A percentile compares a stretch with the other conserved stretches of the same genome.
These are phyloP conservation scores for Vanrija pseudolonga DNA, from an alignment of 1,284 basidiomycete species.

Conservation along the genomic window DNA sequence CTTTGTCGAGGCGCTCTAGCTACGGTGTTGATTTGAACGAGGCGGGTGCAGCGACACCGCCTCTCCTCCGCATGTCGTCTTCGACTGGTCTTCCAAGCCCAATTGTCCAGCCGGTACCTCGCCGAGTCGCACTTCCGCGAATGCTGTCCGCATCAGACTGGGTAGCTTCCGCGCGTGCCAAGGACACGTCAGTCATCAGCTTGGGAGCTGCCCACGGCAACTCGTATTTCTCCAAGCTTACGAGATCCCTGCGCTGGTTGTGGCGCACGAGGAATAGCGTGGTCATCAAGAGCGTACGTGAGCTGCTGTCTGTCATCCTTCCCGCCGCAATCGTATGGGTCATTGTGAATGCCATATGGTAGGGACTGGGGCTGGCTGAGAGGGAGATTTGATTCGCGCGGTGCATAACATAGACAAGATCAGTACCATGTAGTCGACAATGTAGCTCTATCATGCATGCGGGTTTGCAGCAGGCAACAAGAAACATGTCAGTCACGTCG, in stretches of 20 bases:
- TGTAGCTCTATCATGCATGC: no score
- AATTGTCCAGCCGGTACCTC: slow-evolving; percentile 8
- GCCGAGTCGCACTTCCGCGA: slow-evolving; percentile 30
- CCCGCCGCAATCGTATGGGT: slow-evolving; percentile 44
- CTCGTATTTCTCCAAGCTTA: neutral
- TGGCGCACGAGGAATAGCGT: slow-evolving; percentile 44
- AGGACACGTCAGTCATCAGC: slow-evolving; percentile 38
- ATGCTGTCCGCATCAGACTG: slow-evolving; percentile 37
- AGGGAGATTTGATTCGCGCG: no score
- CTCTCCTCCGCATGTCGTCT: neutral
- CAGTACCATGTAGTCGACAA: no score
- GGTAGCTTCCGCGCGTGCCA: slow-evolving; percentile 37
- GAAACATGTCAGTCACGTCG: no score
- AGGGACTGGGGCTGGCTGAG: no score
- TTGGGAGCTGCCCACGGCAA: slow-evolving; percentile 22
- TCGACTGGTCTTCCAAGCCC: neutral
- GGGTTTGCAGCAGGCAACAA: no score
- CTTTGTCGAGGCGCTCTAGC: slow-evolving; percentile 33
- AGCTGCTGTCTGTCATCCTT: slow-evolving; percentile 35
- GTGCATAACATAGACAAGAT: no score
- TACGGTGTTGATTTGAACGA: slow-evolving; percentile 18
- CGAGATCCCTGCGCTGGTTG: slow-evolving; percentile 20
- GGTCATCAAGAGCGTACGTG: slow-evolving; percentile 32
- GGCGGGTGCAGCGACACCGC: neutral
- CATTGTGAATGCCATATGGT: slow-evolving; percentile 32